Conservation (phyloP, 805 yeast species). For the Maudiozyma saulgeensis region DNA sequence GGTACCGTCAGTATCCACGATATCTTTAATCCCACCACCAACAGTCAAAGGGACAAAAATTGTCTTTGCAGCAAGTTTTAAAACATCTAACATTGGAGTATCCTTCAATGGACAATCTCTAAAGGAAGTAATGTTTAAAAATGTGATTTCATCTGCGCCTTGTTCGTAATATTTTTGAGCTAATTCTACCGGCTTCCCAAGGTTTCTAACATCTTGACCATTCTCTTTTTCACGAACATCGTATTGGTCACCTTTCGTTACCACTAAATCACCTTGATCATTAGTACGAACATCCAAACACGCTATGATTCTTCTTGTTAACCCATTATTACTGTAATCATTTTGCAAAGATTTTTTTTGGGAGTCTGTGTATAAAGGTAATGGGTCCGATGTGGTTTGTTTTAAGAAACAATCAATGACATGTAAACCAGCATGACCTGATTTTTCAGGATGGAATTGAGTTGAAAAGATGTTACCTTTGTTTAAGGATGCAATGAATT, state of each 20-base stretch:
- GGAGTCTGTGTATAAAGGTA: slow-evolving; percentile 16
- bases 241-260: slow-evolving; percentile 97
- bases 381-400: slow-evolving; percentile 17
- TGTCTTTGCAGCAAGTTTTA: slow-evolving; percentile 72
- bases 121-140: slow-evolving; percentile 89
- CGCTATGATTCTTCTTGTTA: slow-evolving; percentile 87
- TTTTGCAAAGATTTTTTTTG: slow-evolving; percentile 19
- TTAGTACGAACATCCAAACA: slow-evolving; percentile 95
- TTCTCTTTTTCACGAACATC: slow-evolving; percentile 77
- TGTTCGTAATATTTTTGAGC: slow-evolving; percentile 85
- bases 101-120: slow-evolving; percentile 88
- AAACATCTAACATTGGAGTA: slow-evolving; percentile 90
- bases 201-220: slow-evolving; percentile 63
- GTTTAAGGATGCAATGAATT: slow-evolving; percentile 71
- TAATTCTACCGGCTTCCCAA: slow-evolving; percentile 93
- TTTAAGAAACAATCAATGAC: slow-evolving; percentile 65
- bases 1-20: slow-evolving; percentile 77
- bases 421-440: slow-evolving; percentile 81
- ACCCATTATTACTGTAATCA: slow-evolving; percentile 45
- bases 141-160: slow-evolving; percentile 97
- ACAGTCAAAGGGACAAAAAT: slow-evolving; percentile 95
- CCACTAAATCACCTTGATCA: slow-evolving; percentile 91
- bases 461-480: slow-evolving; percentile 83
- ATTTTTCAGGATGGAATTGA: slow-evolving; percentile 98
- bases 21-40: slow-evolving; percentile 95